These are phyloP conservation scores for Paracoccidioides brasiliensis DNA, from an alignment of 2,329 filamentous ascomycete genomes.

Conservation along the genomic window DNA sequence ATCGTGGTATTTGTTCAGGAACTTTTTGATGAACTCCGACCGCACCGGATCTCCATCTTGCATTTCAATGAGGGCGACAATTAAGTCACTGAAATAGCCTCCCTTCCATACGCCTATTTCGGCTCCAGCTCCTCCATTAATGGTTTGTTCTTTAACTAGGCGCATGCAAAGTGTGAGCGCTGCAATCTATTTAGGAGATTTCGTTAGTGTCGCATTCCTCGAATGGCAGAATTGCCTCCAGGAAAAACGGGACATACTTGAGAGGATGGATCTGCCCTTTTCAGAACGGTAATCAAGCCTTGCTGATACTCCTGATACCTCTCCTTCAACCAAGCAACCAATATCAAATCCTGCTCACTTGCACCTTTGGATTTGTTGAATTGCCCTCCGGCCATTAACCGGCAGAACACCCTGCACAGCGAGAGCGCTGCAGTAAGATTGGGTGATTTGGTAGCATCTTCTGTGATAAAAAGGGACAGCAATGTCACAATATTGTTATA, in stretches of 20 bases:
- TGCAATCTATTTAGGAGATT: conserved; percentile 38
- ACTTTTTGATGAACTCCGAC: conserved; percentile 64
- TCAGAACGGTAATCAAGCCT: conserved; percentile 48
- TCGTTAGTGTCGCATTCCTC: background rate
- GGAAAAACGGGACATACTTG: conserved; percentile 19
- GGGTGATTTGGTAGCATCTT: conserved; percentile 40
- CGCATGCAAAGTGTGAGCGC: conserved; percentile 72
- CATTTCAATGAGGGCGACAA: conserved; percentile 48
- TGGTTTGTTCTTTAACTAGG: conserved; percentile 65
- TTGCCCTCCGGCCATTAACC: conserved; percentile 60
- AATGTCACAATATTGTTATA: conserved; percentile 81
- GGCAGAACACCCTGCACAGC: conserved; percentile 73
- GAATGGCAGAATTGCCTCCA: background rate
- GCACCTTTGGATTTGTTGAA: conserved; percentile 52
- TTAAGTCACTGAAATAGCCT: conserved; percentile 50
- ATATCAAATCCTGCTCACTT: conserved; percentile 59
- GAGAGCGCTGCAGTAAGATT: conserved; percentile 61
- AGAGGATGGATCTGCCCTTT: conserved; percentile 45
- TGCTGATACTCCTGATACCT: conserved; percentile 58
- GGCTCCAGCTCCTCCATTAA: conserved; percentile 40
- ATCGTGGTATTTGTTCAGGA: conserved; percentile 68
- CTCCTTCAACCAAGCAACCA: conserved; percentile 67
- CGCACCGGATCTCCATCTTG: conserved; percentile 47
- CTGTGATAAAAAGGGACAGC: conserved; percentile 45
- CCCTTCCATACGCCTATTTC: conserved; percentile 58